Conservation (phyloP, 768 basidiomycete genomes). For the Suillus weaverae region DNA sequence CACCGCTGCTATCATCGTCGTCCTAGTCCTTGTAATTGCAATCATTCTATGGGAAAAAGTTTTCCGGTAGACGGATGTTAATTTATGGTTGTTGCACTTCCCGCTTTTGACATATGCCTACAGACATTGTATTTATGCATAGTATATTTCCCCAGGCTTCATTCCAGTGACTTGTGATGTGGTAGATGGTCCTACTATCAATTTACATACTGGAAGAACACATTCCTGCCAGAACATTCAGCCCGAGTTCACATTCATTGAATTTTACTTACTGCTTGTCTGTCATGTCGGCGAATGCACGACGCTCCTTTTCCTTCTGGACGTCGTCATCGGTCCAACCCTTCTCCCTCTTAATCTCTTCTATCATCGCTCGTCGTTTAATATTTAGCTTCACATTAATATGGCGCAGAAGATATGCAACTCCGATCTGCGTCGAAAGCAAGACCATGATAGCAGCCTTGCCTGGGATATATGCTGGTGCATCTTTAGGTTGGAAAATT, state of each 20-base stretch:
- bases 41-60: conserved; percentile 83
- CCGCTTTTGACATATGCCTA: conserved; percentile 13
- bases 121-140: conserved; percentile 32
- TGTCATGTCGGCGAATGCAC: conserved; percentile 30
- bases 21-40: conserved; percentile 81
- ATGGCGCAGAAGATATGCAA: conserved; percentile 19
- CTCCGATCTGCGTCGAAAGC: conserved; percentile 22
- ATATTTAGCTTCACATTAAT: conserved; percentile 26
- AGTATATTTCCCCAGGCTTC: conserved; percentile 9
- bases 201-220: conserved; percentile 32
- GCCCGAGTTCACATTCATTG: not conserved
- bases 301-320: conserved; percentile 22
- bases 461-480: conserved; percentile 32
- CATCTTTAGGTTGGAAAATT: conserved; percentile 27
- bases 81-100: conserved; percentile 18
- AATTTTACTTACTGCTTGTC: conserved; percentile 23
- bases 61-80: conserved; percentile 36
- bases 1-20: conserved; percentile 80
- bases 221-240: conserved; percentile 24
- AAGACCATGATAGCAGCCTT: conserved; percentile 35
- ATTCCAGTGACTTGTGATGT: conserved; percentile 15
- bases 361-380: conserved; percentile 16
- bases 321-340: conserved; percentile 28
- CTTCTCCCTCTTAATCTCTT: conserved; percentile 17
- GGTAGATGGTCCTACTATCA: conserved; percentile 13